phyloP scores from a whole-genome alignment of 2,329 filamentous ascomycete species.

The Colletotrichum eremochloae region DNA sequence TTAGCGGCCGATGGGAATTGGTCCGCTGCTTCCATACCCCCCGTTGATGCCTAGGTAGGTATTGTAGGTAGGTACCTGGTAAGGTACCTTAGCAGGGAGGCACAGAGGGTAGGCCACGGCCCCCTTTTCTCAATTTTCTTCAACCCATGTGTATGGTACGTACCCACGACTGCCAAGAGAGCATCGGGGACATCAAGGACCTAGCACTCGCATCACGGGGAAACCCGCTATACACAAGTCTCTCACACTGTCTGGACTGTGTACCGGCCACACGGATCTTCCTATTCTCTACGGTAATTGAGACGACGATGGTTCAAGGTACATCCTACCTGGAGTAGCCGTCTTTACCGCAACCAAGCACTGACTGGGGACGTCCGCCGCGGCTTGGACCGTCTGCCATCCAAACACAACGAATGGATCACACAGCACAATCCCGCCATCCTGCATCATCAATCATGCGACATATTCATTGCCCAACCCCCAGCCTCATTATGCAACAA shows the following conservation, averaged over 20 bases:
- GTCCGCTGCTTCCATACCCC: constrained; percentile 27
- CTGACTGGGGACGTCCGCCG: background rate
- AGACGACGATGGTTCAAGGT: constrained; percentile 25
- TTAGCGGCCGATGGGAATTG: constrained; percentile 27
- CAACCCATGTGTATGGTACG: background rate
- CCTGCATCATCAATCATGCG: constrained; percentile 8
- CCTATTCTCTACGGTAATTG: constrained; percentile 10
- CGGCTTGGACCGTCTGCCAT: constrained; percentile 38
- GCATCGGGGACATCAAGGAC: constrained; percentile 5
- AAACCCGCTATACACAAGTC: background rate
- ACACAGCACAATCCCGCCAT: constrained; percentile 10
- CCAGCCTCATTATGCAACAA: background rate
- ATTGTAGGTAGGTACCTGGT: no score
- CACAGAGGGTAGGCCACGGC: no score
- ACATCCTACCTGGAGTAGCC: background rate
- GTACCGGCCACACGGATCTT: background rate
- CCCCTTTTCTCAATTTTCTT: constrained; percentile 3
- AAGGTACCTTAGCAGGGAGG: no score
- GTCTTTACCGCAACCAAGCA: constrained; percentile 7
- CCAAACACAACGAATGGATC: constrained; percentile 7
- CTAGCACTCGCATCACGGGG: constrained; percentile 1
- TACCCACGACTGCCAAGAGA: background rate
- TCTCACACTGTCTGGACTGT: constrained; percentile 11
- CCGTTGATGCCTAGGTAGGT: background rate
- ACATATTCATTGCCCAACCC: constrained; percentile 3